Evolutionary conservation across 805 yeast genomes (phyloP).

Genomic region (Metschnikowia santaceciliae): DNA sequence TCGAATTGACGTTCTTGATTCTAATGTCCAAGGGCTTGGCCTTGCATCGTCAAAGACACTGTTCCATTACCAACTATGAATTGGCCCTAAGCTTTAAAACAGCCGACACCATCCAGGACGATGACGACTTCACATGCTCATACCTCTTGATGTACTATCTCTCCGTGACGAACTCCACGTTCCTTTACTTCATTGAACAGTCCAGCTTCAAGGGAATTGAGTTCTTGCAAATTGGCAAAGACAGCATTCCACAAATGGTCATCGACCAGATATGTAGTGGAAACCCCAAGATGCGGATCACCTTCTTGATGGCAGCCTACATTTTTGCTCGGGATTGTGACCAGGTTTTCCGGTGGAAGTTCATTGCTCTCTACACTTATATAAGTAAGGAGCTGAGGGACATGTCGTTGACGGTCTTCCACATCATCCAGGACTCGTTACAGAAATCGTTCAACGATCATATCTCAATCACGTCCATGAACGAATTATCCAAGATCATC

Average conservation of each 20-base stretch:
- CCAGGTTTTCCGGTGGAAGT: conserved; percentile 27
- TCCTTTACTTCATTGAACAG: conserved; percentile 22
- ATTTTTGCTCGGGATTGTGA: conserved; percentile 26
- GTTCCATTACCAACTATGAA: conserved; percentile 30
- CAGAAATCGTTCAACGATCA: conserved; percentile 26
- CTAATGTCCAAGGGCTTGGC: conserved; percentile 55
- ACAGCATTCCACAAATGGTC: conserved; percentile 26
- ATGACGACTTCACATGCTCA: conserved; percentile 3
- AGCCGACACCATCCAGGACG: not conserved
- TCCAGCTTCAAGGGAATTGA: conserved; percentile 17
- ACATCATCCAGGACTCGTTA: conserved; percentile 27
- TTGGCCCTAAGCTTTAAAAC: not conserved
- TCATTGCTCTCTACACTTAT: conserved; percentile 26
- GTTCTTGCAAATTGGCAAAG: conserved; percentile 8
- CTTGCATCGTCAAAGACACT: conserved; percentile 51
- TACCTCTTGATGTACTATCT: conserved; percentile 34
- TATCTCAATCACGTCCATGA: conserved; percentile 24
- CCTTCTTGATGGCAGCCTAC: conserved; percentile 28
- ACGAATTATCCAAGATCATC: conserved; percentile 27
- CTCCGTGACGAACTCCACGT: conserved; percentile 22
- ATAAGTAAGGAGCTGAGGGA: conserved; percentile 21
- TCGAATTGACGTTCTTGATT: conserved; percentile 48
- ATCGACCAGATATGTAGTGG: conserved; percentile 23
- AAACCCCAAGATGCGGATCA: conserved; percentile 19
- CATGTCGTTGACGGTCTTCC: conserved; percentile 26